These are phyloP conservation scores for Salvia rosmarinus DNA, from an alignment of 257 asterid genomes.

Conservation along the genomic window DNA sequence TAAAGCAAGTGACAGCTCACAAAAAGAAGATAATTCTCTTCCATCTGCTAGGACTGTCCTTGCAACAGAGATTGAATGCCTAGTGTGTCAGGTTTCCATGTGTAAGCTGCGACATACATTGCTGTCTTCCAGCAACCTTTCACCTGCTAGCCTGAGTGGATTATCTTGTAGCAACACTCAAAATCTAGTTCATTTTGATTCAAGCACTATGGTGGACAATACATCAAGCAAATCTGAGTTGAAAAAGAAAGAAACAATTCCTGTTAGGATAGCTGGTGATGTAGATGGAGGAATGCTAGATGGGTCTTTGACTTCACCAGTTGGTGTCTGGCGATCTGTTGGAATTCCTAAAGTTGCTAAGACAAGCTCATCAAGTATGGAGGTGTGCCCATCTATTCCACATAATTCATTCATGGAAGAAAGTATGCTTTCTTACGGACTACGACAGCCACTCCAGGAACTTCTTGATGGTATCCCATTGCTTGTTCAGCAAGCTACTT, in stretches of 20 bases:
- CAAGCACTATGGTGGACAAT: slow-evolving; percentile 66
- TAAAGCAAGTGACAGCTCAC: slow-evolving; percentile 53
- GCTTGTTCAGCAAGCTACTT: slow-evolving; percentile 97
- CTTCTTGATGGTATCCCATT: slow-evolving; percentile 92
- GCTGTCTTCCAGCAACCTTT: slow-evolving; percentile 53
- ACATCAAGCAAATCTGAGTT: slow-evolving; percentile 66
- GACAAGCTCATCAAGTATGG: slow-evolving; percentile 64
- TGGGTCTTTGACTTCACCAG: slow-evolving; percentile 79
- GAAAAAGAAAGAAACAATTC: slow-evolving; percentile 83
- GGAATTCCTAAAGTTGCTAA: slow-evolving; percentile 74
- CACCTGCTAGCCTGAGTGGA: slow-evolving; percentile 62
- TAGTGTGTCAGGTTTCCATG: slow-evolving; percentile 89
- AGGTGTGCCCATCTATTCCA: slow-evolving; percentile 62
- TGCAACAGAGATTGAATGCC: slow-evolving; percentile 91
- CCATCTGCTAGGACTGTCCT: slow-evolving; percentile 70
- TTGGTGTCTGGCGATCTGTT: slow-evolving; percentile 98
- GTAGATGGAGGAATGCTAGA: slow-evolving; percentile 79
- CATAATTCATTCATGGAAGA: slow-evolving; percentile 89
- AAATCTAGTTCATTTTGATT: slow-evolving; percentile 63
- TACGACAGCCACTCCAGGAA: slow-evolving; percentile 93
- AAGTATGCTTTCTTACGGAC: slow-evolving; percentile 87
- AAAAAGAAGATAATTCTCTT: slow-evolving; percentile 56
- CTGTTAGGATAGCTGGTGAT: slow-evolving; percentile 94
- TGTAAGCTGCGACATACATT: slow-evolving; percentile 84
- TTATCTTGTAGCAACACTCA: slow-evolving; percentile 54